Evolutionary conservation across 129 eudicot genomes (phyloP), one percentile per base, ranked within the genome.

Genomic region (Lactuca sativa): DNA sequence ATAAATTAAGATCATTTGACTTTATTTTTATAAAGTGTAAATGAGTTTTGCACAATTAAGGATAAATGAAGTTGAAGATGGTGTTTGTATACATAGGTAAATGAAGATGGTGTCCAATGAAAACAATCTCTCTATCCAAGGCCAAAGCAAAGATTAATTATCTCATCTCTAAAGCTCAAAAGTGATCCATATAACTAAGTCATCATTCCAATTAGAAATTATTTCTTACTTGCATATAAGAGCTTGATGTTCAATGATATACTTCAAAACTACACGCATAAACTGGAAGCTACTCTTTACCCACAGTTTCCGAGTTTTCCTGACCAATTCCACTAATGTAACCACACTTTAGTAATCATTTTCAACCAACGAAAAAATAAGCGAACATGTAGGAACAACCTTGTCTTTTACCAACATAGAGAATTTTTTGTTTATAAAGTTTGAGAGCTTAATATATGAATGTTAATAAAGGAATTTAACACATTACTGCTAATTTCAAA

Each of bases 241-340:
- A 15, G 84, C 88, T 77, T 92, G 96, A 74, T 89, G 98, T 63
- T 92, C 98, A 71, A 92, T 81, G 37, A 92, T 92, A 58, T 89
- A 89, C 81, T 92, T 92, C 81, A 92, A 75, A 74, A 92, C 96
- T 64, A 92, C 85, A 78, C 98, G 86, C 56, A 92, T 78, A 66
- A 92, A 92, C 74, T 89, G 98, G 81, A 92, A 92, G 89, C 90
- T 89, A 75, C 98, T 89, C 75, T 79, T 84, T 62, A 86, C 96
- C 98, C 98, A 92, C 60, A 83, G 81, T 68, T 76, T 77, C 74
- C 89, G 98, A 34, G 98, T 90, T 78, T 92, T 92, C 77, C 96
- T 89, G 69, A 92, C 95, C 68, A 81, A 96, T 52, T 85, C 83
- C 48, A 92, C 98, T 41, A 90, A 95, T 96, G 96, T 92, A 77